phyloP scores from a whole-genome alignment of 225 moss, liverwort and hornwort genomes.

The Polytrichum formosum region DNA sequence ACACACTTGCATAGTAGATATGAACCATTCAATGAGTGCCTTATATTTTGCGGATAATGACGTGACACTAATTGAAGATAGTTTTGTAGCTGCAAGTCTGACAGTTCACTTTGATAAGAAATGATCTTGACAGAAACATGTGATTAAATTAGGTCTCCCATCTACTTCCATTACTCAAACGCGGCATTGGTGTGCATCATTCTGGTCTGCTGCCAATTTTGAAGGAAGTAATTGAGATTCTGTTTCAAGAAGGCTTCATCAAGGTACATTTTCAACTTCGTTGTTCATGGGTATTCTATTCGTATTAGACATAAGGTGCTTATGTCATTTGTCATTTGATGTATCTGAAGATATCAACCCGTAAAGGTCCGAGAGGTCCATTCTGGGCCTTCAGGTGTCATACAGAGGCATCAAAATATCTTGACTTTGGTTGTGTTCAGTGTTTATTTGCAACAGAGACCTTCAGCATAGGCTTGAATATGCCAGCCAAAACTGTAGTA shows the following conservation, averaged over 20 bases:
- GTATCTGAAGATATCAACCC: background rate
- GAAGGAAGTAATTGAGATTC: slow-evolving; percentile 96
- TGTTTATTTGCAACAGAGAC: slow-evolving; percentile 99
- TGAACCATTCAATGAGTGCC: too few species aligned
- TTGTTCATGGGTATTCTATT: background rate
- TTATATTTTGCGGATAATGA: too few species aligned
- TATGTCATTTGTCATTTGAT: slow-evolving; percentile 1
- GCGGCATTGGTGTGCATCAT: slow-evolving; percentile 97
- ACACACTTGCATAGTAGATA: too few species aligned
- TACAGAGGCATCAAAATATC: too few species aligned
- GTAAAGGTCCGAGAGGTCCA: too few species aligned
- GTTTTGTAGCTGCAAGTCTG: background rate
- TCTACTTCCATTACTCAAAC: slow-evolving; percentile 83
- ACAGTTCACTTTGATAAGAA: background rate
- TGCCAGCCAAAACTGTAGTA: slow-evolving; percentile 99
- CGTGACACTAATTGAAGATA: too few species aligned
- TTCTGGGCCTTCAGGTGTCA: too few species aligned
- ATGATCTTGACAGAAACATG: slow-evolving; percentile 13
- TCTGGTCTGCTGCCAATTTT: slow-evolving; percentile 92
- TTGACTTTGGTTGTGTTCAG: slow-evolving; percentile 21
- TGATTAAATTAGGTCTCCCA: slow-evolving; percentile 68
- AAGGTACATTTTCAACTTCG: slow-evolving; percentile 43
- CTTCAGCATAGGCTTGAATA: slow-evolving; percentile 96
- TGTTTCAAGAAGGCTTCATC: slow-evolving; percentile 94
- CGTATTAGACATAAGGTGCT: background rate